Base-by-base conservation (phyloP, 306 rosid genomes). In the Medicago arabica region DNA sequence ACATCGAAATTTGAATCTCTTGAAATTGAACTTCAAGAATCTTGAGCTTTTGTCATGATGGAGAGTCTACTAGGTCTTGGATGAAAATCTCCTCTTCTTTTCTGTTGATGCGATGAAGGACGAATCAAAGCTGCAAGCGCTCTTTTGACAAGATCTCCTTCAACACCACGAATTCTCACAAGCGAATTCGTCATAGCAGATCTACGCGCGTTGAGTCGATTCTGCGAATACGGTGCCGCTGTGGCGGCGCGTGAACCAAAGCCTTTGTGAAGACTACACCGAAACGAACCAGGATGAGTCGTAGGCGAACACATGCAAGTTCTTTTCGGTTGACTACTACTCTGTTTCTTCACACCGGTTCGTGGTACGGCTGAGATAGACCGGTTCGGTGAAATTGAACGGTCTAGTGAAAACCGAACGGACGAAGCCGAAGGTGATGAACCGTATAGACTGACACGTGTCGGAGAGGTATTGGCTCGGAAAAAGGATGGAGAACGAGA, bases 131-230 rank as follows among this genome's bases (percentile, higher is more conserved):
- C 92, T 0, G 97, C 31, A 51, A 95, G 74, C 17, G 99, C 99
- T 63, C 99, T 85, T 39, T 77, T 89, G 53, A 95, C 93, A 28
- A 95, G 81, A 80, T 95, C 97, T 15, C 98, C 98, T 57, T 95
- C 98, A 1, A 95, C 98, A 51, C 97, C 96, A 11, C 99, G 91
- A 62, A 95, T 95, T 28, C 98, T 77, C 38, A 95, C 98, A 1
- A 95, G 81, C 21, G 98, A 95, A 83, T 95, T 95, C 62, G 98
- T 95, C 98, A 95, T 94, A 39, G 98, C 98, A 16, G 98, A 94
- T 73, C 98, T 85, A 1, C 98, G 95, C 6, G 97, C 97, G 86
- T 92, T 92, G 69, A 95, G 89, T 1, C 97, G 81, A 81, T 87
- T 87, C 25, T 89, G 88, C 18, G 96, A 79, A 87, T 86, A 94